phyloP scores from a whole-genome alignment of 495 filamentous ascomycete genomes.

The Xylaria telfairii region DNA sequence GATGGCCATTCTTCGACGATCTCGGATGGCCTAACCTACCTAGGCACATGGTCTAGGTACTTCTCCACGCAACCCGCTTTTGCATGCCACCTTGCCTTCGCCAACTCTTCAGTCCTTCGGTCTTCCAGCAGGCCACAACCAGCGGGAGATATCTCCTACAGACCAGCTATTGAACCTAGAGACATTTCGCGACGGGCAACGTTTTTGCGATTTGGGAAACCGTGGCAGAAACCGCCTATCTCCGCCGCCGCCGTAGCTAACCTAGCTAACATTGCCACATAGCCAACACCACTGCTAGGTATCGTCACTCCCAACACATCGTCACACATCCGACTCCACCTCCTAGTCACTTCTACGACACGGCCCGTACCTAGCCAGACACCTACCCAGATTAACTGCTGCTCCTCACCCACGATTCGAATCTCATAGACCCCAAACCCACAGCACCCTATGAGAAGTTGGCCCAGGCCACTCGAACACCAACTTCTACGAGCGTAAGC shows the following conservation, averaged over 20 bases:
- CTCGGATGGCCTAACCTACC: conserved; percentile 15
- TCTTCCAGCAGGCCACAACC: neutral
- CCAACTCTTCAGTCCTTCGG: neutral
- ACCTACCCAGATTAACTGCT: neutral
- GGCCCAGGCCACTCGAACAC: neutral
- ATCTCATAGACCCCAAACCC: neutral
- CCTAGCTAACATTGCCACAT: neutral
- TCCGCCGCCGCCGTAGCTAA: neutral
- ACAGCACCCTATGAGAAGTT: conserved; percentile 18
- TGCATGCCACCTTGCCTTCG: conserved; percentile 12
- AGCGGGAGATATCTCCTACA: neutral
- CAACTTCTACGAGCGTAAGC: conserved; percentile 17
- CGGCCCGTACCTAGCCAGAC: neutral
- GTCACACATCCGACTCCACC: conserved; percentile 25
- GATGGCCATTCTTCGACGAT: conserved; percentile 15
- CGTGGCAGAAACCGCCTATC: conserved; percentile 14
- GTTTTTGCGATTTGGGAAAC: neutral
- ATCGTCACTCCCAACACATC: neutral
- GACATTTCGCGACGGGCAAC: neutral
- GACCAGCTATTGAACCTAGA: neutral
- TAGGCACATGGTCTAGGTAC: neutral
- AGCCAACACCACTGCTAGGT: conserved; percentile 5
- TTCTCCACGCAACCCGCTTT: conserved; percentile 24
- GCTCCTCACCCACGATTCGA: conserved; percentile 15
- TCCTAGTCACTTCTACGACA: neutral